phyloP scores from a whole-genome alignment of 1,139 yeast species.

The Pichia norvegensis region DNA sequence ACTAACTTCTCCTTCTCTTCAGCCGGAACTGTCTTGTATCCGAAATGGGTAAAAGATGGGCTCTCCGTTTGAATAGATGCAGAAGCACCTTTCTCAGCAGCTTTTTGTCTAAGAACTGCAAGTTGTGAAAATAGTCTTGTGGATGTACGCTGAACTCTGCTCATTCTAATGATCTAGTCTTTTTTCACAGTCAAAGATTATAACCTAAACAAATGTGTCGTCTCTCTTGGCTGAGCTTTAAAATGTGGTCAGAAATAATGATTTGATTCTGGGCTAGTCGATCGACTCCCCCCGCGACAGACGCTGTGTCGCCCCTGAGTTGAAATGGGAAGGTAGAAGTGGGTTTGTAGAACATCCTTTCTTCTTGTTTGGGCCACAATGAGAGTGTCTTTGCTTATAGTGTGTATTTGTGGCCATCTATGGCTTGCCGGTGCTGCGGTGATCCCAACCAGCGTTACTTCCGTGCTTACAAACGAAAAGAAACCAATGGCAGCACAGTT shows the following conservation, averaged over 20 bases:
- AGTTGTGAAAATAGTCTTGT: conserved; percentile 3
- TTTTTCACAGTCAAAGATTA: too few species aligned
- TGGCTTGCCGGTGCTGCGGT: not conserved
- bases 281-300: not conserved
- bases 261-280: too few species aligned
- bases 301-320: too few species aligned
- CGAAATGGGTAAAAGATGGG: conserved; percentile 64
- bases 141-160: not conserved
- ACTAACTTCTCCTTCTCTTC: conserved; percentile 82
- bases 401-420: not conserved
- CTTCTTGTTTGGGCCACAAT: too few species aligned
- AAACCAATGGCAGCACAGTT: not conserved
- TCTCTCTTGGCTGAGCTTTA: too few species aligned
- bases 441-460: not conserved
- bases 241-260: too few species aligned
- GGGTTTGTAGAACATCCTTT: too few species aligned
- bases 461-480: not conserved
- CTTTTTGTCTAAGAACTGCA: not conserved
- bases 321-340: too few species aligned
- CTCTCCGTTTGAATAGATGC: not conserved
- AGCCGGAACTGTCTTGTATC: conserved; percentile 75
- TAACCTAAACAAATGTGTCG: too few species aligned
- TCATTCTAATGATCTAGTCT: not conserved
- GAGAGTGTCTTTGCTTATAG: not conserved
- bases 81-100: not conserved